A percentile compares a stretch with the other conserved stretches of the same genome.
phyloP scores from a whole-genome alignment of 495 filamentous ascomycete genomes.

The Penicillium simplicissimum region DNA sequence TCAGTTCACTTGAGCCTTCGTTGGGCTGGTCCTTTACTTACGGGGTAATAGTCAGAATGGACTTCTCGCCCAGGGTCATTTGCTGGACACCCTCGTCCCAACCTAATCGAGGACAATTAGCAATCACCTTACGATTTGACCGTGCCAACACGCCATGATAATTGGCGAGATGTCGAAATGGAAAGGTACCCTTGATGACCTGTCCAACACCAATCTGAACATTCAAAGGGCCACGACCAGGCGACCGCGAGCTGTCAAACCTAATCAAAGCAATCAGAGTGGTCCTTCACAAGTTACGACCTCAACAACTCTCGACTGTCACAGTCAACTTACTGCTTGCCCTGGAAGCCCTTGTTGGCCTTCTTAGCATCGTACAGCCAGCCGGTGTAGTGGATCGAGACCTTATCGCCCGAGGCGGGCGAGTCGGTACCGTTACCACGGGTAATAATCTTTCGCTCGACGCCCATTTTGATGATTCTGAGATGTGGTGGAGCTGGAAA shows the following conservation, averaged over 20 bases:
- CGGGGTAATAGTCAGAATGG: slow-evolving; percentile 76
- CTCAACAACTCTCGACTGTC: not conserved
- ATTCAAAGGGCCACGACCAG: slow-evolving; percentile 59
- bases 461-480: slow-evolving; percentile 50
- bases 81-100: slow-evolving; percentile 83
- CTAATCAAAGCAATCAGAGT: slow-evolving; percentile 37
- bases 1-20: not conserved
- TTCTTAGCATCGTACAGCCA: slow-evolving; percentile 69
- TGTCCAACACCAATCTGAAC: slow-evolving; percentile 70
- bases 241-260: slow-evolving; percentile 72
- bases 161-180: not conserved
- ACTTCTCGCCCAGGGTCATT: slow-evolving; percentile 80
- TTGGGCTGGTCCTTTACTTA: slow-evolving; percentile 41
- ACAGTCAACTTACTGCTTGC: slow-evolving; percentile 44
- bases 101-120: slow-evolving; percentile 47
- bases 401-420: slow-evolving; percentile 64
- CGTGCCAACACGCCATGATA: not conserved
- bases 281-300: not conserved
- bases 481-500: not conserved
- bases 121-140: not conserved
- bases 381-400: slow-evolving; percentile 83
- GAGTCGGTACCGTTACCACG: slow-evolving; percentile 53
- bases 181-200: slow-evolving; percentile 72
- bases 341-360: slow-evolving; percentile 46
- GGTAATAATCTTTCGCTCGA: slow-evolving; percentile 45